Percentiles rank a stretch among this genome's conserved stretches.
phyloP scores from a whole-genome alignment of 2,329 filamentous ascomycete species.

The Domatiomyces catenatus region DNA sequence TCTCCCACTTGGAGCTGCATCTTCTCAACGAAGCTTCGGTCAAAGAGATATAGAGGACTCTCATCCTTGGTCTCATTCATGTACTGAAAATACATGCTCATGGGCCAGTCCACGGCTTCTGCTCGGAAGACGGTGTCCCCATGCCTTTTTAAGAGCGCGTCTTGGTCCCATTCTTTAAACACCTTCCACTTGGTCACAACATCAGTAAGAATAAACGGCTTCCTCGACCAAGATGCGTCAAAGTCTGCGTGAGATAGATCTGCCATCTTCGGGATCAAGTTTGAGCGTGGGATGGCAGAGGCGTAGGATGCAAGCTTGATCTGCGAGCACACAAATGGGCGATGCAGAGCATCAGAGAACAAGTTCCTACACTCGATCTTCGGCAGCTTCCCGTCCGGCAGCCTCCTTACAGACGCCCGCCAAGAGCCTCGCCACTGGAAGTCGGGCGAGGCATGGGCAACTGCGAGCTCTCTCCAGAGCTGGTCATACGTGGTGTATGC shows the following conservation, averaged over 20 bases:
- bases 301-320: slow-evolving; percentile 52
- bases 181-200: slow-evolving; percentile 73
- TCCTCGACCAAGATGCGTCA: slow-evolving; percentile 56
- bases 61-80: slow-evolving; percentile 69
- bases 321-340: slow-evolving; percentile 79
- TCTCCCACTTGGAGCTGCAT: slow-evolving; percentile 51
- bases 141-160: slow-evolving; percentile 50
- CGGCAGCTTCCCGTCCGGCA: slow-evolving; percentile 38
- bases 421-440: slow-evolving; percentile 69
- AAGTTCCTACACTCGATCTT: slow-evolving; percentile 58
- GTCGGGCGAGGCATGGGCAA: slow-evolving; percentile 29
- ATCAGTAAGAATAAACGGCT: slow-evolving; percentile 72
- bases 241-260: slow-evolving; percentile 61
- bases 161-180: slow-evolving; percentile 56
- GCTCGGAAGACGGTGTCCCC: slow-evolving; percentile 60
- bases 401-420: slow-evolving; percentile 59
- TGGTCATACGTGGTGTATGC: slow-evolving; percentile 75
- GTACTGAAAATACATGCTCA: slow-evolving; percentile 67
- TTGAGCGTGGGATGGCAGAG: slow-evolving; percentile 53
- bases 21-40: slow-evolving; percentile 72
- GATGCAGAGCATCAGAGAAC: slow-evolving; percentile 79
- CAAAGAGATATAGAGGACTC: slow-evolving; percentile 84
- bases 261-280: slow-evolving; percentile 55
- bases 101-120: slow-evolving; percentile 84
- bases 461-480: slow-evolving; percentile 71